Evolutionary conservation across 164 flowering plant genomes (phyloP).

Genomic region (Vitis labrusca): DNA sequence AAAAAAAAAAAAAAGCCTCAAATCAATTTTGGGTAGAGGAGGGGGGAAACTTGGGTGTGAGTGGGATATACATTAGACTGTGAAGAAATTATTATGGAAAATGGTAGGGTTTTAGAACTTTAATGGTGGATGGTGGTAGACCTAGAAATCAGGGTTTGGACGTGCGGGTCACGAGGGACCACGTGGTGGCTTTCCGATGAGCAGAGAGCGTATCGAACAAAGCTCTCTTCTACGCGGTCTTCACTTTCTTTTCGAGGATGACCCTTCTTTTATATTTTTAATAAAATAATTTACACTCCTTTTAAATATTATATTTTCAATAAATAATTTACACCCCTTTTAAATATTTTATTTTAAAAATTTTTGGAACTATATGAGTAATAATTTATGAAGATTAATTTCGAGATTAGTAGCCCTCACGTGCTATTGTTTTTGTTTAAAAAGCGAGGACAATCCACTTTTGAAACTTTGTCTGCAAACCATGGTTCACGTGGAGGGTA

Average conservation of each 20-base stretch:
- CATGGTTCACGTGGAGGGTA: too few relatives aligned
- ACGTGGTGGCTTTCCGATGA: constrained; percentile 26
- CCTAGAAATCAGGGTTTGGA: constrained; percentile 43
- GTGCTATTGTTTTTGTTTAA: constrained; percentile 10
- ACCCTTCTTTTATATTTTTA: constrained; percentile 12
- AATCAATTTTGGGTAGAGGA: too few relatives aligned
- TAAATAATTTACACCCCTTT: neutral
- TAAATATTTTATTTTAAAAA: neutral
- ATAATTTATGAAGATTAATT: neutral
- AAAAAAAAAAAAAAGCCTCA: too few relatives aligned
- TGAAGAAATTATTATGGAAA: too few relatives aligned
- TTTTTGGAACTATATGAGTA: constrained; percentile 14
- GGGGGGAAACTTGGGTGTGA: too few relatives aligned
- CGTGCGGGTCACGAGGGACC: constrained; percentile 46
- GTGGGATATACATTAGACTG: too few relatives aligned
- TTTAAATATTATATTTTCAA: constrained; percentile 5
- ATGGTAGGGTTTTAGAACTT: neutral
- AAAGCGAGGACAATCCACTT: neutral
- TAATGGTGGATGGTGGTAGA: neutral
- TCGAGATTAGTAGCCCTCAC: constrained; percentile 14
- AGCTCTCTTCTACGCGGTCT: neutral
- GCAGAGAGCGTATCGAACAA: constrained; percentile 21
- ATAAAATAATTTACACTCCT: too few relatives aligned
- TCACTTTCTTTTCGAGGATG: neutral
- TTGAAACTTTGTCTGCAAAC: too few relatives aligned